These are phyloP conservation scores for Leccinum longicurvipes DNA, from an alignment of 768 basidiomycete species.

Conservation along the genomic window DNA sequence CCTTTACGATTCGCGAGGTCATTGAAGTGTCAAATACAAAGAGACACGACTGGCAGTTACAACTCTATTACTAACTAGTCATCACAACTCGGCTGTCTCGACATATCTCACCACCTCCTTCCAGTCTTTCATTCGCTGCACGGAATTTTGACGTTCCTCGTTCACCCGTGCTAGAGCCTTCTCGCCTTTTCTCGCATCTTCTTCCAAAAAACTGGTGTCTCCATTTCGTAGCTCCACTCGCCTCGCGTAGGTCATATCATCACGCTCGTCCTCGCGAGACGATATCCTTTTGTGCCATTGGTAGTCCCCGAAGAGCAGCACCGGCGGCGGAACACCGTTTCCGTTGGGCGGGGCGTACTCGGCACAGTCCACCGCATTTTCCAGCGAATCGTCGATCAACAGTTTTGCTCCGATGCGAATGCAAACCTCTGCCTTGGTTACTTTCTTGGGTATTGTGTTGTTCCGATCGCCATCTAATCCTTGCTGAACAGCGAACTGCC, in stretches of 20 bases:
- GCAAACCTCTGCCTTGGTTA: constrained; percentile 75
- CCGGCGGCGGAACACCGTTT: constrained; percentile 39
- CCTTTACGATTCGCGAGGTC: constrained; percentile 44
- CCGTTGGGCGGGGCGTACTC: constrained; percentile 22
- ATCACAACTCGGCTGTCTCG: constrained; percentile 15
- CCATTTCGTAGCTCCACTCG: constrained; percentile 44
- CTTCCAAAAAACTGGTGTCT: constrained; percentile 54
- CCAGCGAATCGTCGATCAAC: constrained; percentile 77
- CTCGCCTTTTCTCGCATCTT: constrained; percentile 32
- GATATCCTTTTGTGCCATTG: constrained; percentile 70
- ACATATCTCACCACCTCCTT: constrained; percentile 51
- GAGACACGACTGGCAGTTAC: no score
- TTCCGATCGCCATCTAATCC: constrained; percentile 21
- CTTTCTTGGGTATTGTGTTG: constrained; percentile 45
- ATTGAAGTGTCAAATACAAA: constrained; percentile 18
- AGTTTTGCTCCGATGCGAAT: constrained; percentile 57
- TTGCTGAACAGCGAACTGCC: constrained; percentile 60
- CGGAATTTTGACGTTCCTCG: constrained; percentile 36
- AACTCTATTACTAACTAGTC: no score
- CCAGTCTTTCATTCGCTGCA: constrained; percentile 64
- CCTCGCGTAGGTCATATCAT: constrained; percentile 54
- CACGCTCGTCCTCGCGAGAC: constrained; percentile 38
- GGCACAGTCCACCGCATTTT: constrained; percentile 67
- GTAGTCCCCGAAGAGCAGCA: constrained; percentile 74
- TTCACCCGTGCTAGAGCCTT: constrained; percentile 45